phyloP scores from a whole-genome alignment of 2,329 filamentous ascomycete genomes.

The Trichoderma polysporum region DNA sequence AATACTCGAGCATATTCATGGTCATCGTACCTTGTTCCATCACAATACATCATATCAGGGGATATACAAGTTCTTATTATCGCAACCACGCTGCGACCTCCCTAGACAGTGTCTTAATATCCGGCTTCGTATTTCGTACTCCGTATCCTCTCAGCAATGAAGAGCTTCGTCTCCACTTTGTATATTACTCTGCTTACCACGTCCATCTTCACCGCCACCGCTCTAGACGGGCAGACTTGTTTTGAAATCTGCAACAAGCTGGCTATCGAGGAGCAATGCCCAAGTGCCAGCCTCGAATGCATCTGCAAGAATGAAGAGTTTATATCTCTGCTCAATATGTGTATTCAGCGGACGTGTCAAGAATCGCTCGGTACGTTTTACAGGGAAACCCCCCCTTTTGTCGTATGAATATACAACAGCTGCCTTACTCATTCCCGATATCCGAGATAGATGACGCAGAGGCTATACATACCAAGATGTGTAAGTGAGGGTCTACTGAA shows the following conservation, averaged over 20 bases:
- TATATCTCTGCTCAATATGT: slow-evolving; percentile 8
- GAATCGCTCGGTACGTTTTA: slow-evolving; percentile 5
- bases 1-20: neutral
- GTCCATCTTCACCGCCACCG: neutral
- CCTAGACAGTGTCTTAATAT: neutral
- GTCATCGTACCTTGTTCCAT: neutral
- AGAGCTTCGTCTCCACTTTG: slow-evolving; percentile 4
- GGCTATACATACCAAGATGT: neutral
- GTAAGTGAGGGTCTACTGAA: neutral
- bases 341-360: slow-evolving; percentile 14
- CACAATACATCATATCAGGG: neutral
- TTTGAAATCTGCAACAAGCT: slow-evolving; percentile 9
- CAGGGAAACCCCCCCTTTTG: neutral
- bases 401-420: too few relatives aligned
- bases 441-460: slow-evolving; percentile 1
- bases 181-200: neutral
- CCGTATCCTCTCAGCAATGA: slow-evolving; percentile 2
- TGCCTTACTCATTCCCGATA: neutral
- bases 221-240: slow-evolving; percentile 10
- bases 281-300: neutral
- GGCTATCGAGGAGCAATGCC: slow-evolving; percentile 14
- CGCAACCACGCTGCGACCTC: neutral
- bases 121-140: neutral
- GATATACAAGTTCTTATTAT: neutral
- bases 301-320: slow-evolving; percentile 15